A percentile compares a stretch with the other conserved stretches of the same genome.
Evolutionary conservation across 164 flowering plant genomes (phyloP).

Genomic region (Buxus sempervirens): DNA sequence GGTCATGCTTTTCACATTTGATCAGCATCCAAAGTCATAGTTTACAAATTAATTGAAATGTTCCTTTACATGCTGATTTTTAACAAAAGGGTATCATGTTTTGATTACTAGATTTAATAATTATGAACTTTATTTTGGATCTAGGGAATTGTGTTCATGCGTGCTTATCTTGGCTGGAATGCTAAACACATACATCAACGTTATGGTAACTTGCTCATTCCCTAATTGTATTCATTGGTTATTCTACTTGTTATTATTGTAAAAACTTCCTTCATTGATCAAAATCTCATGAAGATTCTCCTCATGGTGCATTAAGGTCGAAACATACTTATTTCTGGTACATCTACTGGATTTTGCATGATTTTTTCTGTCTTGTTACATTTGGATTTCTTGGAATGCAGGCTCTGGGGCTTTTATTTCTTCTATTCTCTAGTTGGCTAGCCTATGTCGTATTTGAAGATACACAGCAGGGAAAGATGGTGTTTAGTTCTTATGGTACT

Average conservation of each 20-base stretch:
- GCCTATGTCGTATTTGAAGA: conserved; percentile 97
- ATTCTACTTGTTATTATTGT: neutral
- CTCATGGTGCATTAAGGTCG: neutral
- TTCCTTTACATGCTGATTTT: too few species aligned
- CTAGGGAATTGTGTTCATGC: conserved; percentile 65
- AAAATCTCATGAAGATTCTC: neutral
- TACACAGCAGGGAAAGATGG: conserved; percentile 58
- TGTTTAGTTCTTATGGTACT: conserved; percentile 70
- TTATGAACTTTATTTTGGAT: conserved; percentile 16
- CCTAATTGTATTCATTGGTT: neutral
- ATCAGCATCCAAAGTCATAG: too few species aligned
- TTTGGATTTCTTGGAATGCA: conserved; percentile 33
- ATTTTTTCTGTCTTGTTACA: neutral
- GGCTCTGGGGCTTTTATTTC: conserved; percentile 77
- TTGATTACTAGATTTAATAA: neutral
- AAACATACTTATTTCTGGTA: too few species aligned
- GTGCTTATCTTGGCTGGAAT: conserved; percentile 71
- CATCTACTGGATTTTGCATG: too few species aligned
- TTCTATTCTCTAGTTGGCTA: conserved; percentile 88
- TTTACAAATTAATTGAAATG: neutral
- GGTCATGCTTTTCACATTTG: too few species aligned
- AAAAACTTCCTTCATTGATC: neutral
- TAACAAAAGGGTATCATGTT: too few species aligned
- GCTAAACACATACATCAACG: conserved; percentile 76
- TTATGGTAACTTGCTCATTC: conserved; percentile 51